phyloP scores from a whole-genome alignment of 192 early-diverging fungal genomes.

The Podila horticola region DNA sequence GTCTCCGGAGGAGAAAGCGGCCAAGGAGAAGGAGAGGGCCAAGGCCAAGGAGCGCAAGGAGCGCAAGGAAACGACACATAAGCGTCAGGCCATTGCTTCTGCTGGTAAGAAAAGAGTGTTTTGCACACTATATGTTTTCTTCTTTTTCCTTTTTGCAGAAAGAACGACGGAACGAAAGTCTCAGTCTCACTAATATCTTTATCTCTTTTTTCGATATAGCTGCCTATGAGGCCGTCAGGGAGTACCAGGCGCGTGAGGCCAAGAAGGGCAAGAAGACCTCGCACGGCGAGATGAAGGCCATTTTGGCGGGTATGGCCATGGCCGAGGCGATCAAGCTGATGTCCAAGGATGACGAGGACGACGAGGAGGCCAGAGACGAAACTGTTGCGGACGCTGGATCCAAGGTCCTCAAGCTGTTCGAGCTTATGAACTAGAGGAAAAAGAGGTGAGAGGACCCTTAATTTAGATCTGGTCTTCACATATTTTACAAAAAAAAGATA shows the following conservation, averaged over 20 bases:
- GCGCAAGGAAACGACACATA: constrained; percentile 27
- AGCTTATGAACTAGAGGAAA: constrained; percentile 31
- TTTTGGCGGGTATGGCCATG: constrained; percentile 54
- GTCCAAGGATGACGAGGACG: constrained; percentile 43
- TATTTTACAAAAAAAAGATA: too few relatives aligned
- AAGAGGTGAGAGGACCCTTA: neutral
- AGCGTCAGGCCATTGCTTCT: constrained; percentile 48
- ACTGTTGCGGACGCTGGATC: constrained; percentile 49
- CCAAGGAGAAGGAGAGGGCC: constrained; percentile 17
- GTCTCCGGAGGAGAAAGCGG: constrained; percentile 23
- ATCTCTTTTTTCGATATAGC: constrained; percentile 1
- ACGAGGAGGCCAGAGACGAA: constrained; percentile 41
- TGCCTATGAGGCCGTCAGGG: constrained; percentile 48
- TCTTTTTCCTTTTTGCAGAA: neutral
- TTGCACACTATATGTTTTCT: neutral
- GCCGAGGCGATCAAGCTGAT: constrained; percentile 53
- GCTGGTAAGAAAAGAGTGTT: constrained; percentile 22
- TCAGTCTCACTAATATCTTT: neutral
- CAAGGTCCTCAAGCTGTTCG: constrained; percentile 45
- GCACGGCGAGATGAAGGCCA: constrained; percentile 48
- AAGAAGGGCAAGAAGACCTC: constrained; percentile 41
- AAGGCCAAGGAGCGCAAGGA: constrained; percentile 33
- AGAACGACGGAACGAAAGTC: too few relatives aligned
- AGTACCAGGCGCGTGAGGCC: constrained; percentile 37
- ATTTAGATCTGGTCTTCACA: neutral